Base-by-base conservation (phyloP, 371 early-diverging fungal species). In the Dentiscutata heterogama region DNA sequence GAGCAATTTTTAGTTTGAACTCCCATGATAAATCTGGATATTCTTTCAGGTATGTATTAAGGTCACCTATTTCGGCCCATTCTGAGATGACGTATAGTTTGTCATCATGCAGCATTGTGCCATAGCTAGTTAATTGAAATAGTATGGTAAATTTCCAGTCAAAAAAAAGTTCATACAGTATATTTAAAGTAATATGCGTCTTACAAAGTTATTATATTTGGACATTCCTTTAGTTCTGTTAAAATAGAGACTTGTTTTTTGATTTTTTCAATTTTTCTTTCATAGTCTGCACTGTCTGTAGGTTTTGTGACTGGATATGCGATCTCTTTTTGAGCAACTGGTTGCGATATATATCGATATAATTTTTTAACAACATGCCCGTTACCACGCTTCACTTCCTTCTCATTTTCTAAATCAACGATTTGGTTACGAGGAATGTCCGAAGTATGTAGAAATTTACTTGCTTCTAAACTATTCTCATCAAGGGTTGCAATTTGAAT, bases 161-260 rank as follows among this genome's bases (percentile, higher is more conserved):
- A 22, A 65, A 14, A 10, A 31, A 35, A 35, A 35, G 5, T 35
- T 35, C 35, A 35, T 35, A 64, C 29, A 10, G 10, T 64, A 25
- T n/a, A 22, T 14, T 56, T 56, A 20, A n/a, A 56, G n/a, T 56
- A 8, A 71, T 20, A 35, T 5, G 35, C n/a, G n/a, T 2, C 72
- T 71, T 50, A 71, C 72, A 71, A 71, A 31, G 29, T 71, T 71
- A 50, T 71, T 20, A 71, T 71, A 42, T 71, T 27, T 71, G 22
- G 42, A 20, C 72, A 71, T 14, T 71, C 42, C 35, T 50, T 71
- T 18, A 71, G 35, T 71, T 71, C 72, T 3, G 42, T 71, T 22
- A 71, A 46, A 46, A 71, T 71, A 25, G 39, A 46, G 18, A 31
- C 72, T 71, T 71, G 42, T 18, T 39, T 71, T 20, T 71, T 39